A percentile compares a stretch with the other conserved stretches of the same genome.
Evolutionary conservation across 2,329 filamentous ascomycete genomes (phyloP).

Genomic region (Penicillium sp.): DNA sequence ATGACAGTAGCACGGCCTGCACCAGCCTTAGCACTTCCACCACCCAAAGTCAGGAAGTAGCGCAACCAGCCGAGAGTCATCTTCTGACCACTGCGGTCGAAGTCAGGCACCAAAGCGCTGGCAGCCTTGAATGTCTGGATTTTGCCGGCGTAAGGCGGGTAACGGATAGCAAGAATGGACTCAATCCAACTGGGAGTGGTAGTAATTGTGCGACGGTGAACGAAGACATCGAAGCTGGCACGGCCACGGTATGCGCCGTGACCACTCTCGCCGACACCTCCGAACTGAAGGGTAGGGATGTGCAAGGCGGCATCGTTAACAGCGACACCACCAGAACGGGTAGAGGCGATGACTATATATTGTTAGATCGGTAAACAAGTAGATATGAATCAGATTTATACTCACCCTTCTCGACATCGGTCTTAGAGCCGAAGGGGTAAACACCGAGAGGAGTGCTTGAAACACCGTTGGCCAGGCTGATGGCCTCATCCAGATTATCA

Average conservation of each 20-base stretch:
- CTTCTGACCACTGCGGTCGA: conserved; percentile 58
- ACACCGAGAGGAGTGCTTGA: conserved; percentile 81
- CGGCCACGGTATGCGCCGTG: conserved; percentile 75
- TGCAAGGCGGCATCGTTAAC: conserved; percentile 66
- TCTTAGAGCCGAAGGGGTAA: conserved; percentile 80
- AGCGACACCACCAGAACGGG: conserved; percentile 67
- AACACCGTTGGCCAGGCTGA: conserved; percentile 75
- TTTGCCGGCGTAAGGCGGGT: conserved; percentile 62
- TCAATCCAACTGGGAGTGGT: conserved; percentile 63
- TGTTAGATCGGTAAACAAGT: background rate
- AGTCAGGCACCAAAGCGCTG: conserved; percentile 57
- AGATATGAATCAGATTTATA: conserved; percentile 19
- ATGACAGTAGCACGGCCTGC: conserved; percentile 36
- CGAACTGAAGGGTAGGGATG: conserved; percentile 73
- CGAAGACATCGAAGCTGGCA: conserved; percentile 64
- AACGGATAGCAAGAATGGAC: conserved; percentile 55
- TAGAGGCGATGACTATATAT: conserved; percentile 56
- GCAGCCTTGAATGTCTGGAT: conserved; percentile 52
- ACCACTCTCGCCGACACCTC: conserved; percentile 79
- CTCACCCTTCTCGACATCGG: conserved; percentile 71
- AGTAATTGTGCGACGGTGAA: conserved; percentile 60
- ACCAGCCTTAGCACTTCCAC: conserved; percentile 39
- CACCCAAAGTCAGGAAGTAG: conserved; percentile 42
- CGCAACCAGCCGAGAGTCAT: conserved; percentile 40
- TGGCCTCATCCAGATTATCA: conserved; percentile 79